These are phyloP conservation scores for Noccaea caerulescens DNA, from an alignment of 345 rosid genomes.

Conservation along the genomic window DNA sequence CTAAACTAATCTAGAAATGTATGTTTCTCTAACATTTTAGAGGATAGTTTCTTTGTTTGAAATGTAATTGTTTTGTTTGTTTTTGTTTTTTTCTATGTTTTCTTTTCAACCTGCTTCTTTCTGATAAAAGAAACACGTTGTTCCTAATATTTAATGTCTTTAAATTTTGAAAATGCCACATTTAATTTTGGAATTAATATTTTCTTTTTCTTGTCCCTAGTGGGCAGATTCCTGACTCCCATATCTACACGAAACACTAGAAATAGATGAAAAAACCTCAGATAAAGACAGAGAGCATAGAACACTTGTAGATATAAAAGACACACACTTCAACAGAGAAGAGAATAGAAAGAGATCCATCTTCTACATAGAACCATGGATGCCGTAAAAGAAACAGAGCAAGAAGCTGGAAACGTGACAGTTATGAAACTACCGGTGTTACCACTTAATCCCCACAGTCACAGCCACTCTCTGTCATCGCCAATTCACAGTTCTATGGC, in stretches of 20 bases:
- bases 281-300: constrained; percentile 22
- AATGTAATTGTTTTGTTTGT: background rate
- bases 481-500: constrained; percentile 54
- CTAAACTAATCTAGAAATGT: background rate
- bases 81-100: background rate
- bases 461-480: constrained; percentile 55
- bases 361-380: constrained; percentile 47
- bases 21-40: too few species aligned
- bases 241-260: constrained; percentile 43
- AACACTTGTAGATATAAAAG: constrained; percentile 33
- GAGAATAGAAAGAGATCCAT: constrained; percentile 19
- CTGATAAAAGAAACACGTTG: constrained; percentile 14
- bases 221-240: constrained; percentile 34
- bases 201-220: constrained; percentile 27
- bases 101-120: constrained; percentile 21
- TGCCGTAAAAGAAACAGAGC: constrained; percentile 41
- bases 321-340: constrained; percentile 22
- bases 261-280: constrained; percentile 9
- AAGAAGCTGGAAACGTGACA: constrained; percentile 37
- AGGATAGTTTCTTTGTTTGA: too few species aligned
- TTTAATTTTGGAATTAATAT: constrained; percentile 9
- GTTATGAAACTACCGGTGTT: constrained; percentile 52
- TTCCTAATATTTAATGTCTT: constrained; percentile 19
- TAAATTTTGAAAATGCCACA: constrained; percentile 24
- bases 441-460: constrained; percentile 33